phyloP scores from a whole-genome alignment of 768 basidiomycete species.

The Naganishia friedmannii region DNA sequence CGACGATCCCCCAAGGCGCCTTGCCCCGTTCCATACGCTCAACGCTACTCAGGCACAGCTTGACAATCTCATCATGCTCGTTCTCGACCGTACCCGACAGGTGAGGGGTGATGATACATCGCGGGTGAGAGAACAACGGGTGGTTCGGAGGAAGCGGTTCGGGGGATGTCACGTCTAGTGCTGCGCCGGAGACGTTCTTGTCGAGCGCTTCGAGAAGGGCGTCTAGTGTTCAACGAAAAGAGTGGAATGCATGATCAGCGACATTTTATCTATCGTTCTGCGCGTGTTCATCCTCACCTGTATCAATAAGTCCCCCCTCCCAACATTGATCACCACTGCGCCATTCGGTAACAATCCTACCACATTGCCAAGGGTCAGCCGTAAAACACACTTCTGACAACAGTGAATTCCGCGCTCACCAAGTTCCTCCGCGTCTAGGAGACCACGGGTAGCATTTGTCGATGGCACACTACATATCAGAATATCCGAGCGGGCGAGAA shows the following conservation, averaged over 20 bases:
- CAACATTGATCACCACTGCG: constrained; percentile 52
- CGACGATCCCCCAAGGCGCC: constrained; percentile 41
- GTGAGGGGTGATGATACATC: constrained; percentile 53
- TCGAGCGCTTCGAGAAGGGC: constrained; percentile 38
- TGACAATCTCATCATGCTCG: constrained; percentile 46
- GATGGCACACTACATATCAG: constrained; percentile 45
- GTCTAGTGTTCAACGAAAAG: constrained; percentile 27
- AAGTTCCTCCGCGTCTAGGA: constrained; percentile 40
- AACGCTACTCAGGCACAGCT: constrained; percentile 48
- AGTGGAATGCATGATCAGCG: constrained; percentile 4
- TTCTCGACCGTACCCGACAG: constrained; percentile 46
- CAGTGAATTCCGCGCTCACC: too few relatives aligned
- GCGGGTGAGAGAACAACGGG: constrained; percentile 49
- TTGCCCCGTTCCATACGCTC: constrained; percentile 41
- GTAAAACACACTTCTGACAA: background rate
- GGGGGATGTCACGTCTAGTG: constrained; percentile 53
- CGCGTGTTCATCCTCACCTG: constrained; percentile 36
- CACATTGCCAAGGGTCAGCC: background rate
- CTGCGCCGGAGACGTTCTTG: constrained; percentile 38
- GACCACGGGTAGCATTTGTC: constrained; percentile 38
- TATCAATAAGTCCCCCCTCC: constrained; percentile 51
- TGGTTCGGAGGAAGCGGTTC: constrained; percentile 52
- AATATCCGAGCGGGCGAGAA: constrained; percentile 43
- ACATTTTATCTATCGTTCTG: background rate
- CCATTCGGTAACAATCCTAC: constrained; percentile 43